Base-by-base conservation (phyloP, 768 basidiomycete species). In the Tephrocybe sp. region DNA sequence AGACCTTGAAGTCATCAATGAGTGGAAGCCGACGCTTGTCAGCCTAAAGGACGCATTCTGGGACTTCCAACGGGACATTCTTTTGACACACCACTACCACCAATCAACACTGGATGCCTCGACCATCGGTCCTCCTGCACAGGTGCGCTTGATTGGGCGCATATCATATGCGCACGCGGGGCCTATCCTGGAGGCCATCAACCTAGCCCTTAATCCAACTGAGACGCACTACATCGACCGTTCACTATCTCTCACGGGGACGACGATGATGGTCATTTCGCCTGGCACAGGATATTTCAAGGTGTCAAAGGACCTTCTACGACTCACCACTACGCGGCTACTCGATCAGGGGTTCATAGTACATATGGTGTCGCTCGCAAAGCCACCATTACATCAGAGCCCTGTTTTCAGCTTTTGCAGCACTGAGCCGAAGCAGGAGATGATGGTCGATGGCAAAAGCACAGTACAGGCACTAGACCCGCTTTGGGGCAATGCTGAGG, bases 201-300 rank as follows among this genome's bases (percentile, higher is more conserved):
- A 98, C 61, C 78, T 99, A 37, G 90, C 85, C 0, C 78, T 98
- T 13, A 96, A 93, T 61, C 91, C 95, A 0, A 87, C 87, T 13
- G 96, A 98, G 68, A 90, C 87, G 2, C 92, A 97, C 64, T 95
- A 97, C 63, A 85, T 98, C 56, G 97, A 98, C 65, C 86, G 97
- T 16, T 97, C 96, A 26, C 73, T 98, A 8, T 90, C 87, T 2
- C 76, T 93, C 12, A 98, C 95, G 0, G 96, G 96, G 18, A 70
- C 86, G 1, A 83, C 84, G 12, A 90, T 88, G 3, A 80, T 94
- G 37, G 64, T 98, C 35, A 83, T 98, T 54, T 95, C 93, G 1
- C 95, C 97, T 0, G 97, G 96, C 0, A 92, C 94, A 3, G 92
- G 92, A 2, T 92, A 92, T 66, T 98, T 93, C 65, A 83, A 88